Percentiles rank a stretch among this genome's conserved stretches.
Evolutionary conservation across 2,329 filamentous ascomycete genomes (phyloP).

Genomic region (Parascedosporium putredinis): DNA sequence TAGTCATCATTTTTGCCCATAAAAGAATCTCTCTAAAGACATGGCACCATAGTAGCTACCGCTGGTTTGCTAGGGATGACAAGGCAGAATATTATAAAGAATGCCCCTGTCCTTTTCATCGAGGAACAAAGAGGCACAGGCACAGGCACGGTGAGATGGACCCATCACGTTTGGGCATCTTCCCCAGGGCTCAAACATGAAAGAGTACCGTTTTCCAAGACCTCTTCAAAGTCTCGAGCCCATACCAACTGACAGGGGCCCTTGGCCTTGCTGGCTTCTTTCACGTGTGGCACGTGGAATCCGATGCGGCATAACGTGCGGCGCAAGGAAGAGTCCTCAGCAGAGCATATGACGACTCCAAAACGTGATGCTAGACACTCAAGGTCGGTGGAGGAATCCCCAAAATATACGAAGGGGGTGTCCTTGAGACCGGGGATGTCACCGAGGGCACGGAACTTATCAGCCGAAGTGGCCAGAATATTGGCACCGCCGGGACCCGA

Average conservation of each 20-base stretch:
- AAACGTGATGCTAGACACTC: slow-evolving; percentile 35
- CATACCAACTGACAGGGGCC: slow-evolving; percentile 28
- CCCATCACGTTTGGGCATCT: neutral
- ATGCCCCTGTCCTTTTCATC: too few relatives aligned
- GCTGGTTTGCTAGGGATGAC: too few relatives aligned
- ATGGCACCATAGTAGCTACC: too few relatives aligned
- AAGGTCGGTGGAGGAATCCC: slow-evolving; percentile 47
- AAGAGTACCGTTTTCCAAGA: slow-evolving; percentile 15
- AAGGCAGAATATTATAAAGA: too few relatives aligned
- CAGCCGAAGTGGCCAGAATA: slow-evolving; percentile 27
- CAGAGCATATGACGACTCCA: slow-evolving; percentile 33
- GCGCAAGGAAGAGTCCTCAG: slow-evolving; percentile 18
- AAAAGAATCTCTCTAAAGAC: too few relatives aligned
- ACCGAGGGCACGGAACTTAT: slow-evolving; percentile 35
- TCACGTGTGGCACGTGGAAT: slow-evolving; percentile 26
- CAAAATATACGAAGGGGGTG: slow-evolving; percentile 37
- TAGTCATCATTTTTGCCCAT: too few relatives aligned
- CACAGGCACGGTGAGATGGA: too few relatives aligned
- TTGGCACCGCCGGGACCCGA: slow-evolving; percentile 24
- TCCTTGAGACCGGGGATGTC: slow-evolving; percentile 11
- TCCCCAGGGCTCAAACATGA: neutral
- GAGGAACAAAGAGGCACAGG: too few relatives aligned
- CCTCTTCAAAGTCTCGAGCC: slow-evolving; percentile 33
- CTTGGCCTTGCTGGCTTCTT: slow-evolving; percentile 8
- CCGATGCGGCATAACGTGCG: slow-evolving; percentile 26